phyloP scores from a whole-genome alignment of 495 filamentous ascomycete genomes.

The Talaromyces adpressus region DNA sequence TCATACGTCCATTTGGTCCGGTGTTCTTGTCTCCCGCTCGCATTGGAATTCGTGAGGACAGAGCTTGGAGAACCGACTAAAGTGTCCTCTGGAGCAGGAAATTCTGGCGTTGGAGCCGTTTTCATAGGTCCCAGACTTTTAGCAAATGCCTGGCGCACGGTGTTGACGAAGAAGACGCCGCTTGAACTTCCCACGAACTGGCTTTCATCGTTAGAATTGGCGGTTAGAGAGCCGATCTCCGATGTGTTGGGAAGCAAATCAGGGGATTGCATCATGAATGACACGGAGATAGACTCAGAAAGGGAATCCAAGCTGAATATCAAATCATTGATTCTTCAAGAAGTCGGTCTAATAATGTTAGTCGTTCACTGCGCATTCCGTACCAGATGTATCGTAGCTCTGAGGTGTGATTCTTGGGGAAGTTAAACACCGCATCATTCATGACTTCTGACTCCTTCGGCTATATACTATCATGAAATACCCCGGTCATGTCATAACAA shows the following conservation, averaged over 20 bases:
- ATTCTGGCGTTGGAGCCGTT: conserved; percentile 5
- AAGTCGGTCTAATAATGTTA: background rate
- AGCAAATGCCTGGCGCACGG: conserved; percentile 33
- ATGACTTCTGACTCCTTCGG: background rate
- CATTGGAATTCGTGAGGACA: background rate
- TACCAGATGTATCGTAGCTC: background rate
- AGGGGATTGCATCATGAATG: conserved; percentile 23
- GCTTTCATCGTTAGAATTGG: conserved; percentile 35
- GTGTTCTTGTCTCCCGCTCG: background rate
- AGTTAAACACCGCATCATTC: background rate
- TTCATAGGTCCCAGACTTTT: conserved; percentile 13
- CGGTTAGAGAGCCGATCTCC: conserved; percentile 33
- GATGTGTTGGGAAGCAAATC: conserved; percentile 22
- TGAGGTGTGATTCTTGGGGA: background rate
- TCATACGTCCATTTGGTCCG: conserved; percentile 27
- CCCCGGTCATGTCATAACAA: background rate
- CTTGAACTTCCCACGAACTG: conserved; percentile 37
- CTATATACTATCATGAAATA: background rate
- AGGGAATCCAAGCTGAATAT: background rate
- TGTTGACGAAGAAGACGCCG: conserved; percentile 38
- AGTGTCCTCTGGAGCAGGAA: conserved; percentile 33
- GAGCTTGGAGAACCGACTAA: conserved; percentile 18
- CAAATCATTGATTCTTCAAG: background rate
- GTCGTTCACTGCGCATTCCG: background rate
- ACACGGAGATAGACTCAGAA: background rate